Evolutionary conservation across 129 eudicot genomes (phyloP), one percentile per base, ranked within the genome.

Genomic region (Flaveria trinervia): DNA sequence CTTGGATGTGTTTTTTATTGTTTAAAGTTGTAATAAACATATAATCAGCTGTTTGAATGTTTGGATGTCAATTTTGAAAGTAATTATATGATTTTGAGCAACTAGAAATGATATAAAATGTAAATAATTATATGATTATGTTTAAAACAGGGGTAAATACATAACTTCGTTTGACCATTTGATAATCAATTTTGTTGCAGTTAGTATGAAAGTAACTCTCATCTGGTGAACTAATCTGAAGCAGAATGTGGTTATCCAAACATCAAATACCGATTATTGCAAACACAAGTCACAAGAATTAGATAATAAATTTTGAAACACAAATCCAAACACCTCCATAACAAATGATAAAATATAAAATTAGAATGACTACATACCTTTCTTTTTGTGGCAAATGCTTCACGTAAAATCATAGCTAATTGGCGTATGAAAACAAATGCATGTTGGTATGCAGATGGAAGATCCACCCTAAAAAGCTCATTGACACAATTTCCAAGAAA

Each of bases 351-450:
- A 25, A 55, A 7, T 2, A 2, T 3, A 74, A 15, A 15, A 50
- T 17, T 15, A 65, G 20, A 48, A 73, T 50, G 23, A 65, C 3
- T 33, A 33, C n/a, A 14, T 84, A 83, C 93, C 89, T 89, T 89
- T 51, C 89, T 61, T 79, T 86, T 84, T 57, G 81, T 85, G 43
- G 88, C 72, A 67, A 84, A 76, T 43, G 97, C 94, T 50, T 95
- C 92, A 9, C 81, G 85, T 83, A 95, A 76, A 70, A 89, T 89
- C 94, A 83, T 86, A 18, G 95, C 94, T 77, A 95, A 82, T 75
- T 95, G 97, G 41, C 99, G 89, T 50, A 95, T 95, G 87, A 83
- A 95, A 62, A 82, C 85, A 79, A 95, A 95, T 26, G 94, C 97
- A 84, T 86, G 95, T 65, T 89, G 99, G 74, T 95, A 95, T 50